These are phyloP conservation scores for Cicer chorassanicum DNA, from an alignment of 306 rosid genomes.

Conservation along the genomic window DNA sequence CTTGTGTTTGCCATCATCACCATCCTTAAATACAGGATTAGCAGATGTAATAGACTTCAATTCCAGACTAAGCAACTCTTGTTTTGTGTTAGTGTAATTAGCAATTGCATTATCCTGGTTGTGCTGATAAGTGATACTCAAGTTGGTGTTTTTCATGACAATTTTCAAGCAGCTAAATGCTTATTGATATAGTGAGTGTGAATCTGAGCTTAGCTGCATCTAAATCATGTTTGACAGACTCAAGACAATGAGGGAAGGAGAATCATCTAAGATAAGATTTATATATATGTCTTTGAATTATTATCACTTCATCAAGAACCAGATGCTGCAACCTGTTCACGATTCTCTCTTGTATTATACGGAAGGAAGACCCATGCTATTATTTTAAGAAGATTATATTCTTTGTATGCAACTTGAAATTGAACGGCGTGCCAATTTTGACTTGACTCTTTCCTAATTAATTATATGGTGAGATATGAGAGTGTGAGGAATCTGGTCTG, in stretches of 20 bases:
- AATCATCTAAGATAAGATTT: slow-evolving; percentile 4
- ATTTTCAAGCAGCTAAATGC: neutral
- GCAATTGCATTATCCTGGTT: neutral
- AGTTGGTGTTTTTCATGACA: slow-evolving; percentile 13
- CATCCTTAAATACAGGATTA: neutral
- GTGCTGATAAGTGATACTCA: neutral
- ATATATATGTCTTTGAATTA: neutral
- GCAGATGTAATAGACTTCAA: neutral
- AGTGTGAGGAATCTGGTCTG: slow-evolving; percentile 25
- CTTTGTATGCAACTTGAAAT: slow-evolving; percentile 18
- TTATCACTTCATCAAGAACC: slow-evolving; percentile 21
- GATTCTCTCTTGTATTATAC: neutral
- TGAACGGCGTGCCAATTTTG: neutral
- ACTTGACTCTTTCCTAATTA: slow-evolving; percentile 31
- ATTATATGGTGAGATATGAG: slow-evolving; percentile 15
- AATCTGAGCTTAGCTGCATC: slow-evolving; percentile 1
- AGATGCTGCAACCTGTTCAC: slow-evolving; percentile 15
- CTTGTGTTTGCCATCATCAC: neutral
- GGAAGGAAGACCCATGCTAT: neutral
- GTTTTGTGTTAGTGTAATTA: slow-evolving; percentile 1
- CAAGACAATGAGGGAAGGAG: neutral
- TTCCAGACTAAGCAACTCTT: neutral
- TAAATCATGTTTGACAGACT: neutral
- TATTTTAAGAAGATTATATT: neutral
- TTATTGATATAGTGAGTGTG: neutral